A percentile compares a stretch with the other conserved stretches of the same genome.
phyloP scores from a whole-genome alignment of 371 early-diverging fungal species.

The Syncephalis fuscata region DNA sequence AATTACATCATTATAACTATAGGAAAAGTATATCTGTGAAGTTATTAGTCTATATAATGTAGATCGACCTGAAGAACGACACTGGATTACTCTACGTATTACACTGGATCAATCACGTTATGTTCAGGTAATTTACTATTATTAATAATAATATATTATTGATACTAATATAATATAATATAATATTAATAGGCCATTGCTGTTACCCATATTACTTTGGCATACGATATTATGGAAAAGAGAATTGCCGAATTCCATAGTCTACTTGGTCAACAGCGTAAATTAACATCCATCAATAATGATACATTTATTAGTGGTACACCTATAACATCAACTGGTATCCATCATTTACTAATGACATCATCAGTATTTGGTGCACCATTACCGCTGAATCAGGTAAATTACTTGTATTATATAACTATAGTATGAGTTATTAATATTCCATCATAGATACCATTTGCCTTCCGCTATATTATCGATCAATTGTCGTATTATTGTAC shows the following conservation, averaged over 20 bases:
- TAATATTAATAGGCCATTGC: not conserved
- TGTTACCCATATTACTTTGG: slow-evolving; percentile 33
- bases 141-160: not conserved
- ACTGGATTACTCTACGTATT: slow-evolving; percentile 32
- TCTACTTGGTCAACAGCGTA: not conserved
- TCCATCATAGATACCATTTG: slow-evolving; percentile 29
- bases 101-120: slow-evolving; percentile 36
- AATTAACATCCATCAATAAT: not conserved
- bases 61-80: slow-evolving; percentile 37
- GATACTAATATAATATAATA: not conserved
- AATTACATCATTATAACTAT: not conserved
- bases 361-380: too few relatives aligned
- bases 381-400: too few relatives aligned
- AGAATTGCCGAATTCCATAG: not conserved
- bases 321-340: too few relatives aligned
- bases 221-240: not conserved
- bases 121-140: slow-evolving; percentile 27
- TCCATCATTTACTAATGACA: too few relatives aligned
- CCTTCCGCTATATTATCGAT: slow-evolving; percentile 45
- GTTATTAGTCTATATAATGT: slow-evolving; percentile 45
- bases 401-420: slow-evolving; percentile 7
- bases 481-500: slow-evolving; percentile 48
- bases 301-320: too few relatives aligned
- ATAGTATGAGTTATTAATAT: slow-evolving; percentile 17
- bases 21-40: slow-evolving; percentile 52